Percentiles rank a stretch among this genome's conserved stretches.
These are phyloP conservation scores for Saturnispora silvae DNA, from an alignment of 805 yeast species.

Conservation along the genomic window DNA sequence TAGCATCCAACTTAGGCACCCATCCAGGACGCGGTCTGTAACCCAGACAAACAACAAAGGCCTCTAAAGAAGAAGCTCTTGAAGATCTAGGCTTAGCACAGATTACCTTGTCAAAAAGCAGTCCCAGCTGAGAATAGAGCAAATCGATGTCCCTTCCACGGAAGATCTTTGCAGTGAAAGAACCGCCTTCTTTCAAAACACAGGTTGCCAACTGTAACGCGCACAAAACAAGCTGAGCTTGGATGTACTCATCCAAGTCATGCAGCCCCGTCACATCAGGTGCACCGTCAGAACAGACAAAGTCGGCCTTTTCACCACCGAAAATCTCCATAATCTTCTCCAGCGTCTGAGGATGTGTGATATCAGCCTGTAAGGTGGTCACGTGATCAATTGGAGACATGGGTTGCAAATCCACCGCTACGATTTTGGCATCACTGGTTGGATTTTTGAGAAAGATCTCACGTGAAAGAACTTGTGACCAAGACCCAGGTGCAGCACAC, in stretches of 20 bases:
- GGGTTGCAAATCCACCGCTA: conserved; percentile 93
- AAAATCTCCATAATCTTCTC: conserved; percentile 65
- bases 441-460: conserved; percentile 35
- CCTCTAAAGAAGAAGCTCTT: conserved; percentile 87
- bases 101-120: conserved; percentile 71
- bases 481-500: conserved; percentile 98
- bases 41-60: conserved; percentile 86
- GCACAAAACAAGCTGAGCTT: conserved; percentile 84
- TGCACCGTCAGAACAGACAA: conserved; percentile 95
- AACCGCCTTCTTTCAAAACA: conserved; percentile 78
- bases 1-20: conserved; percentile 50
- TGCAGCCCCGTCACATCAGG: conserved; percentile 98
- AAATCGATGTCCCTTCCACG: conserved; percentile 93
- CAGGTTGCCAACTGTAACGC: conserved; percentile 90
- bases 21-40: conserved; percentile 78
- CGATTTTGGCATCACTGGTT: conserved; percentile 45
- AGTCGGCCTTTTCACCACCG: conserved; percentile 89
- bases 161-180: conserved; percentile 92
- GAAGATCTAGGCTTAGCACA: conserved; percentile 97
- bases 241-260: conserved; percentile 93
- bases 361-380: conserved; percentile 87
- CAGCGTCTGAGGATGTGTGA: conserved; percentile 89
- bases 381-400: conserved; percentile 95
- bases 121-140: conserved; percentile 84
- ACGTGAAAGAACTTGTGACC: conserved; percentile 90